phyloP scores from a whole-genome alignment of 2,329 filamentous ascomycete species.

The Endothia cerciana region DNA sequence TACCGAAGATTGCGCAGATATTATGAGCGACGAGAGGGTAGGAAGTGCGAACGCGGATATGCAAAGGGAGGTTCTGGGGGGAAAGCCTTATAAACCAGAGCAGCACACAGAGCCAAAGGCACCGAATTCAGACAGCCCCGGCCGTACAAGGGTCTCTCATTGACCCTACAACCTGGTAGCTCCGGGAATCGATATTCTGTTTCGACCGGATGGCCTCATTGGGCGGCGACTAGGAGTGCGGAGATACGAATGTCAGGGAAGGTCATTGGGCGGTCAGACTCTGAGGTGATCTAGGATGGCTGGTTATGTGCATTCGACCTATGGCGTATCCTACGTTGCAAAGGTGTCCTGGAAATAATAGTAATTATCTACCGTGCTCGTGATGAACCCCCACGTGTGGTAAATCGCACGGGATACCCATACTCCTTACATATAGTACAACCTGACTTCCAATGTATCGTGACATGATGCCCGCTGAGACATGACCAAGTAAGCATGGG shows the following conservation, averaged over 20 bases:
- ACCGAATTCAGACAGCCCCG: background rate
- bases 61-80: background rate
- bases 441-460: background rate
- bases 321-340: background rate
- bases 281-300: background rate
- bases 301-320: background rate
- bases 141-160: background rate
- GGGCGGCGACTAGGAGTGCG: background rate
- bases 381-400: background rate
- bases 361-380: background rate
- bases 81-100: background rate
- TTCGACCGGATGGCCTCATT: background rate
- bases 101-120: background rate
- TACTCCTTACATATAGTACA: background rate
- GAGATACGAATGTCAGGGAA: background rate
- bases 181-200: background rate
- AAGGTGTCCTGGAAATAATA: background rate
- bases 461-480: background rate
- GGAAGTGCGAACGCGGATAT: background rate
- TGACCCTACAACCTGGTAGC: background rate
- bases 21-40: background rate
- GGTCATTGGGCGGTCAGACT: constrained; percentile 5
- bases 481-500: too few relatives aligned
- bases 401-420: background rate
- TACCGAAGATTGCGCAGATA: background rate